Base-by-base conservation (phyloP, 2,329 filamentous ascomycete species). In the Neofusicoccum laricinum region DNA sequence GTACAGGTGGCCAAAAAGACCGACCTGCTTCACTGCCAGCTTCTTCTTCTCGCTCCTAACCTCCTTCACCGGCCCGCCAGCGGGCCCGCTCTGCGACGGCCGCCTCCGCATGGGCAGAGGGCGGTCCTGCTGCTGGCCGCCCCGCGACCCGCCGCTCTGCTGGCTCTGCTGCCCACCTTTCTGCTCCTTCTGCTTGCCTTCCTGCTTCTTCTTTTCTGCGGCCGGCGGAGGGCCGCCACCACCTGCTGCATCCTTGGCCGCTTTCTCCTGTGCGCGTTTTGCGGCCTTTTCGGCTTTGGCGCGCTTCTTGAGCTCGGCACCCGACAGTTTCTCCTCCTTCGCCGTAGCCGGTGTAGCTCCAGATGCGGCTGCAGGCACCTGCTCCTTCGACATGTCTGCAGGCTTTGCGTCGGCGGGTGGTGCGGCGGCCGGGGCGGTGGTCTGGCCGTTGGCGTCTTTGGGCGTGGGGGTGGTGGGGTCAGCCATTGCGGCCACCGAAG, bases 251-350 rank as follows among this genome's bases (percentile, higher is more conserved):
- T 34, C 83, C 81, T 34, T 81, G 11, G 40, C 21, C 14, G 81
- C 74, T 89, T 92, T 71, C 84, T 86, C 72, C 88, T 74, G 88
- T 55, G 90, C 92, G 80, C 94, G 86, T 66, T 92, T 85, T 51
- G 93, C 93, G 61, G 91, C 90, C 80, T 97, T 98, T 76, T 97
- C 94, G 36, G 92, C 93, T 76, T 97, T 94, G 67, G 90, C 90
- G 75, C 87, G 88, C 72, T 93, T 94, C 80, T 98, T 98, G 72
- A 96, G 75, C 77, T 96, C 90, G 19, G 92, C 92, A 40, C 85
- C 85, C 1, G 90, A 87, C 36, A 91, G 80, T 75, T 91, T 90
- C 70, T 75, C 71, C 50, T 77, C 71, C 15, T 36, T 46, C 17
- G 55, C 25, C 17, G 67, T 68, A 12, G 67, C 67, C 1, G 53